A percentile compares a stretch with the other conserved stretches of the same genome.
phyloP scores from a whole-genome alignment of 2,329 filamentous ascomycete species.

The Aspergillus aculeatinus region DNA sequence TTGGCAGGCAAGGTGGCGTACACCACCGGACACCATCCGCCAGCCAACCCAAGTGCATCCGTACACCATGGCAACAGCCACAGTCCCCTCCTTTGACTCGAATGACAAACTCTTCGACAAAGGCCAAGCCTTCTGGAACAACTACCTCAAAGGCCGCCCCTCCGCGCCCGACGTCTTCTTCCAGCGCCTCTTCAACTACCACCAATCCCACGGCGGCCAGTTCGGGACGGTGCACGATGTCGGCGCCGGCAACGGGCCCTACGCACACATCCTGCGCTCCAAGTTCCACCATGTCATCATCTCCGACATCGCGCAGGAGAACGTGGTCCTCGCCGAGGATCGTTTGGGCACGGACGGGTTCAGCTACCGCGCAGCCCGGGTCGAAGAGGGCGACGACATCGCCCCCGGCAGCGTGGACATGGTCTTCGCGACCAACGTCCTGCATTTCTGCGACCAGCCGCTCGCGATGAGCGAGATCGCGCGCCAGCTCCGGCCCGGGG shows the following conservation, averaged over 20 bases:
- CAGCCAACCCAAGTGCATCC: too few relatives aligned
- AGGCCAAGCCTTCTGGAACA: background rate
- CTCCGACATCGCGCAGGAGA: background rate
- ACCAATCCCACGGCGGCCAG: background rate
- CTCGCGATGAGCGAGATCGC: background rate
- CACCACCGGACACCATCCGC: too few relatives aligned
- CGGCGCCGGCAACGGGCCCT: background rate
- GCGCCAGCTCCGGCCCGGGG: background rate
- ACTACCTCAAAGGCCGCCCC: background rate
- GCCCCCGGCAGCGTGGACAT: background rate
- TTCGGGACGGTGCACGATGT: background rate
- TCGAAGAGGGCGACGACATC: background rate
- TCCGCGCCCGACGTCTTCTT: background rate
- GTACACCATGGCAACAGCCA: too few relatives aligned
- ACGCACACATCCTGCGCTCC: background rate
- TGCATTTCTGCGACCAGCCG: background rate
- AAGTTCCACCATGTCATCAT: background rate
- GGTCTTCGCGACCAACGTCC: background rate
- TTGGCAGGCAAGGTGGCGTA: too few relatives aligned
- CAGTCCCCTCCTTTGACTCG: background rate
- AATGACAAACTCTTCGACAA: background rate
- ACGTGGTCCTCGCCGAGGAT: background rate
- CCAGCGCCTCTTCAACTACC: slow-evolving; percentile 1
- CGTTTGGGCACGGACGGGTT: background rate
- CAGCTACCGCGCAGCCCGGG: background rate